Evolutionary conservation across 768 basidiomycete genomes (phyloP).

Genomic region (Collybiopsis confluens): DNA sequence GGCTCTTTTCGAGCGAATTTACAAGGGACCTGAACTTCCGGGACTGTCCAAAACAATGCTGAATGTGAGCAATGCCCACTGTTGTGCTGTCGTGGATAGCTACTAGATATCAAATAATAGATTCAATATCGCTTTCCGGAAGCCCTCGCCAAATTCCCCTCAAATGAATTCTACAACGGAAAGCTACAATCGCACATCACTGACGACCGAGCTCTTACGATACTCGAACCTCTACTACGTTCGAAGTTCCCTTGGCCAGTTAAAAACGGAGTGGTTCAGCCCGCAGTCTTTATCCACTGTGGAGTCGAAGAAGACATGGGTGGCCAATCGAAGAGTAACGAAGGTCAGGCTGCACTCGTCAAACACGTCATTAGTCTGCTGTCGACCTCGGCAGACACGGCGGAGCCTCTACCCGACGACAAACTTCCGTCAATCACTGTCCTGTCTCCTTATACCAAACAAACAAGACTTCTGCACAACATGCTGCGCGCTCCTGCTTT

Average conservation of each 20-base stretch:
- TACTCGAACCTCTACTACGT: slow-evolving; percentile 30
- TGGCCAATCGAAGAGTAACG: slow-evolving; percentile 57
- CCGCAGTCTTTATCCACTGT: slow-evolving; percentile 58
- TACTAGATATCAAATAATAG: slow-evolving; percentile 16
- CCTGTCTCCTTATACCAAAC: slow-evolving; percentile 60
- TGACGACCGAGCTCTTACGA: slow-evolving; percentile 24
- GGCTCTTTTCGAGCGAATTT: slow-evolving; percentile 60
- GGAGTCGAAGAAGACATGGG: slow-evolving; percentile 53
- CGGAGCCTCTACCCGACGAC: background rate
- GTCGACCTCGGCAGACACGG: background rate
- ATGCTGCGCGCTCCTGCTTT: slow-evolving; percentile 35
- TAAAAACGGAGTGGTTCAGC: slow-evolving; percentile 28
- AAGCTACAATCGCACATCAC: slow-evolving; percentile 43
- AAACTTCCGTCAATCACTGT: slow-evolving; percentile 32
- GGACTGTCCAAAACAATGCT: slow-evolving; percentile 58
- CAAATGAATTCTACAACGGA: slow-evolving; percentile 58
- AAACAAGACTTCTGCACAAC: slow-evolving; percentile 42
- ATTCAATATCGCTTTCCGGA: slow-evolving; percentile 63
- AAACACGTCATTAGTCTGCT: slow-evolving; percentile 43
- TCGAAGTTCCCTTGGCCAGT: slow-evolving; percentile 59
- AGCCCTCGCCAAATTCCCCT: slow-evolving; percentile 58
- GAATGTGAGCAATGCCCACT: slow-evolving; percentile 29
- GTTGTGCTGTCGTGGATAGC: background rate
- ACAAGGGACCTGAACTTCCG: slow-evolving; percentile 29
- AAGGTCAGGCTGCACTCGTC: slow-evolving; percentile 52